phyloP scores from a whole-genome alignment of 2,329 filamentous ascomycete species.

The Colletotrichum musae region DNA sequence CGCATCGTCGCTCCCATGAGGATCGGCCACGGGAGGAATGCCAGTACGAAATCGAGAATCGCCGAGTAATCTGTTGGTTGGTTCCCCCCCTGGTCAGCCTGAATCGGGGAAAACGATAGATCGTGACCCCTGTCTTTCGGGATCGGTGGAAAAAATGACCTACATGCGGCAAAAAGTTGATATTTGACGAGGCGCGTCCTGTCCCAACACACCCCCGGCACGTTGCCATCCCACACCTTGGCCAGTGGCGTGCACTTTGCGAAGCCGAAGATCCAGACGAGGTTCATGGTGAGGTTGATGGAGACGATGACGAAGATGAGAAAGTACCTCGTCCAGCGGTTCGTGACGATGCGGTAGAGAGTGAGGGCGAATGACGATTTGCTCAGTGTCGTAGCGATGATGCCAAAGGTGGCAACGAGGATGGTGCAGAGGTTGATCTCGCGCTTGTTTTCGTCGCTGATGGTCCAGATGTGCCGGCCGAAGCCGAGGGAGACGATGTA shows the following conservation, averaged over 20 bases:
- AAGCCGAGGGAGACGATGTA: conserved; percentile 50
- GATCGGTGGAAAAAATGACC: background rate
- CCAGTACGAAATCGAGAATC: conserved; percentile 51
- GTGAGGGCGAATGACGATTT: conserved; percentile 45
- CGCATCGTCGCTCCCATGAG: conserved; percentile 51
- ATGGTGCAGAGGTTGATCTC: conserved; percentile 44
- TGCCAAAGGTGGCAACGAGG: conserved; percentile 43
- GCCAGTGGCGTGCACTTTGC: conserved; percentile 50
- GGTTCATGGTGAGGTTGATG: conserved; percentile 43
- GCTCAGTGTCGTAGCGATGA: conserved; percentile 43
- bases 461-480: conserved; percentile 42
- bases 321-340: conserved; percentile 45
- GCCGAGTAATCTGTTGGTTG: conserved; percentile 50
- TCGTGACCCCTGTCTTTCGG: too few relatives aligned
- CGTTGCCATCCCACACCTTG: conserved; percentile 46
- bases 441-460: conserved; percentile 40
- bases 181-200: conserved; percentile 45
- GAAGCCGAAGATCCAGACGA: conserved; percentile 53
- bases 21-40: conserved; percentile 52
- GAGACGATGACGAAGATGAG: conserved; percentile 47
- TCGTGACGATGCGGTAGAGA: conserved; percentile 44
- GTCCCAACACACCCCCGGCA: conserved; percentile 51
- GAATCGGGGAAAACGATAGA: too few relatives aligned
- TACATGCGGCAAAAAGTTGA: conserved; percentile 52
- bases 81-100: conserved; percentile 13